A percentile compares a stretch with the other conserved stretches of the same genome.
These are phyloP conservation scores for Colletotrichum truncatum DNA, from an alignment of 2,329 filamentous ascomycete species.

Conservation along the genomic window DNA sequence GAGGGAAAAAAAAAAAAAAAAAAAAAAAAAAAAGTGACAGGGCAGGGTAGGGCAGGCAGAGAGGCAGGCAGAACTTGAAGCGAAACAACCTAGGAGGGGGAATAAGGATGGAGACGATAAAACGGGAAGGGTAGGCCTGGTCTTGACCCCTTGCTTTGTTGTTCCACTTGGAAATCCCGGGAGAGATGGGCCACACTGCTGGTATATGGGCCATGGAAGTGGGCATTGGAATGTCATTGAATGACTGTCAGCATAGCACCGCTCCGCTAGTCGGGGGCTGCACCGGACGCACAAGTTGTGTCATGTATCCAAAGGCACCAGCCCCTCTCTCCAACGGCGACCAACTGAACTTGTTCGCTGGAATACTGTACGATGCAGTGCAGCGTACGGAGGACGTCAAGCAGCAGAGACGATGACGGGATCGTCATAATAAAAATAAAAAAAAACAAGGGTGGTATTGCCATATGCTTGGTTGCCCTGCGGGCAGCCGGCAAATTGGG, in stretches of 20 bases:
- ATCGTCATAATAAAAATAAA: no score
- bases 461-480: conserved; percentile 11
- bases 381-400: not conserved
- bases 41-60: conserved; percentile 4
- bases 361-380: not conserved
- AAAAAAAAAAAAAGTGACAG: not conserved
- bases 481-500: not conserved
- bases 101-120: not conserved
- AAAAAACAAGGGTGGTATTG: not conserved
- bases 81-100: not conserved
- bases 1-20: no score
- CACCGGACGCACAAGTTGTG: not conserved
- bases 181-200: not conserved
- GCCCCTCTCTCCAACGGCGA: not conserved
- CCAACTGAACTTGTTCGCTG: not conserved
- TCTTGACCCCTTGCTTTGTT: conserved; percentile 22
- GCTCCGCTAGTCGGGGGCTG: not conserved
- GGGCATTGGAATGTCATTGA: conserved; percentile 19
- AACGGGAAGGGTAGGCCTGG: not conserved
- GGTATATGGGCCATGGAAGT: conserved; percentile 4
- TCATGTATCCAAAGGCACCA: not conserved
- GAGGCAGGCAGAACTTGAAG: not conserved
- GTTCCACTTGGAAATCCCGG: conserved; percentile 22
- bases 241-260: conserved; percentile 15
- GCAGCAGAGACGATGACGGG: not conserved